Evolutionary conservation across 2,329 filamentous ascomycete species (phyloP), one percentile per base, ranked within the genome.

Genomic region (Elsinoe perseae): DNA sequence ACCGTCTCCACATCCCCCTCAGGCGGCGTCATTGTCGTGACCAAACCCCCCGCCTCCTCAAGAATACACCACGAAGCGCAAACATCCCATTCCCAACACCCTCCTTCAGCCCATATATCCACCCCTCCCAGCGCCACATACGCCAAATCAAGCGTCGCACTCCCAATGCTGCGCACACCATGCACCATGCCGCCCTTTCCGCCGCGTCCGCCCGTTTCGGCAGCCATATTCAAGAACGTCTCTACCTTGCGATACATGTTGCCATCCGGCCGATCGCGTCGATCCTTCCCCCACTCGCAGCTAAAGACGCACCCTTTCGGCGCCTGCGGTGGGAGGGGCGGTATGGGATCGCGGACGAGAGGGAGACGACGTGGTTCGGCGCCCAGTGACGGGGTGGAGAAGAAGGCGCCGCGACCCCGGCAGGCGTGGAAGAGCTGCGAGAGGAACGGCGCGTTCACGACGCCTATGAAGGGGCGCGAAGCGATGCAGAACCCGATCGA

Each of bases 31-130:
- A 85, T 86, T 2, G 83, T 86, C 0, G 86, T 90, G 18, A 89
- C 76, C 3, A 90, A 68, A 0, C 87, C 87, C 1, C 86, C 86
- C 2, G 87, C 86, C 71, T 90, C 86, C 57, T 83, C 73, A 1
- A 90, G 71, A 38, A 90, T 83, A 3, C 84, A 85, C 58, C 89
- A 82, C 1, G 86, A 86, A 10, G 86, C 87, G 1, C 86, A 85
- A 2, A 89, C 86, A 62, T 90, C 87, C 85, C 86, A 90, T 69
- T 89, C 87, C 86, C 86, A 89, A 64, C 85, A 89, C 0, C 61
- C 68, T 2, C 85, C 86, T 66, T 90, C 86, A 86, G 86, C 90
- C 86, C 86, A 89, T 9, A 89, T 87, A 69, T 90, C 86, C 61
- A 89, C 84, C 0, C 82, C 76, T 0, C 86, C 86, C 78, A 86